Evolutionary conservation across 768 basidiomycete species (phyloP).

Genomic region (Trametopsis cervina): DNA sequence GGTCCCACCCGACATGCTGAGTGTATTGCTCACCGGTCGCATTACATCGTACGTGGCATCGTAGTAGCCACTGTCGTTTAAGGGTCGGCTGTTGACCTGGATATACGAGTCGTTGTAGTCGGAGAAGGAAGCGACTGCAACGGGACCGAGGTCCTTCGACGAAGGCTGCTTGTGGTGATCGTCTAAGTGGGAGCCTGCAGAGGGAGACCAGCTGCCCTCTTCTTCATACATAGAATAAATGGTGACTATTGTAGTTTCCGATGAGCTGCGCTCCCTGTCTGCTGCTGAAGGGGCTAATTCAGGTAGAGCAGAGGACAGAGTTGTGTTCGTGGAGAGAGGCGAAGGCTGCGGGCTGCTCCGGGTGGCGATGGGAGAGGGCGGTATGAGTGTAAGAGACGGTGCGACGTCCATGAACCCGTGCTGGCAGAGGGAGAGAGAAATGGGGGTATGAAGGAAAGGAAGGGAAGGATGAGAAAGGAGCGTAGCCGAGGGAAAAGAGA

Average conservation of each 20-base stretch:
- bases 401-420: slow-evolving; percentile 17
- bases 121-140: slow-evolving; percentile 22
- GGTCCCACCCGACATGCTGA: slow-evolving; percentile 19
- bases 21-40: slow-evolving; percentile 16
- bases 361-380: slow-evolving; percentile 17
- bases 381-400: slow-evolving; percentile 21
- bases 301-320: slow-evolving; percentile 29
- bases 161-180: slow-evolving; percentile 24
- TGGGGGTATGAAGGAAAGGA: slow-evolving; percentile 8
- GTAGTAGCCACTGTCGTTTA: slow-evolving; percentile 23
- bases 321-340: slow-evolving; percentile 25
- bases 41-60: slow-evolving; percentile 23
- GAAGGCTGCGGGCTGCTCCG: slow-evolving; percentile 14
- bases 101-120: slow-evolving; percentile 29
- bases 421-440: slow-evolving; percentile 6
- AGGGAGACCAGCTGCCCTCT: slow-evolving; percentile 41
- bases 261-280: slow-evolving; percentile 46
- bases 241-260: slow-evolving; percentile 72
- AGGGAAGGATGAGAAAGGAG: slow-evolving; percentile 2
- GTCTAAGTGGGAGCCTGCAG: slow-evolving; percentile 17
- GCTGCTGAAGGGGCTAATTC: slow-evolving; percentile 28
- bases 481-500: background rate
- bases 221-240: slow-evolving; percentile 87
- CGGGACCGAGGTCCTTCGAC: slow-evolving; percentile 24
- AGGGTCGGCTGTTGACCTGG: slow-evolving; percentile 17